phyloP scores from a whole-genome alignment of 2,329 filamentous ascomycete species.

The Neofusicoccum cordaticola region DNA sequence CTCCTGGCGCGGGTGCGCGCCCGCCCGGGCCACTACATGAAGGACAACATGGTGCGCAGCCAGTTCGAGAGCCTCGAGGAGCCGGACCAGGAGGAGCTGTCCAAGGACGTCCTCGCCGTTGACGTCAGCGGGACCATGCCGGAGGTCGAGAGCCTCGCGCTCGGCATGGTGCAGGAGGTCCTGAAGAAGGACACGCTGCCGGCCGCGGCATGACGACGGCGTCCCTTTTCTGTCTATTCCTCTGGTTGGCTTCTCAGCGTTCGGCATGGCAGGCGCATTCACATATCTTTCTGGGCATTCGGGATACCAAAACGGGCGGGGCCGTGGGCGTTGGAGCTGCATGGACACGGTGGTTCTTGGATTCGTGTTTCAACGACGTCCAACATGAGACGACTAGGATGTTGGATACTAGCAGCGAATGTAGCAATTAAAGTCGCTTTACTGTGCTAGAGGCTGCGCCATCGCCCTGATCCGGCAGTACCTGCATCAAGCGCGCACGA shows the following conservation, averaged over 20 bases:
- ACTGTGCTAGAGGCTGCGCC: neutral
- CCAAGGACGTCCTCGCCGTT: conserved; percentile 45
- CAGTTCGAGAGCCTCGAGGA: conserved; percentile 87
- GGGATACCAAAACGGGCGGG: conserved; percentile 9
- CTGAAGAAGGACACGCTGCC: conserved; percentile 23
- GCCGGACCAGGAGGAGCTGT: conserved; percentile 65
- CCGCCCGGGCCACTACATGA: conserved; percentile 90
- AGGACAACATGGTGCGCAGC: conserved; percentile 88
- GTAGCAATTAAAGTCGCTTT: conserved; percentile 8
- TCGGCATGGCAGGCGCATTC: conserved; percentile 10
- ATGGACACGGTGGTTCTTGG: neutral
- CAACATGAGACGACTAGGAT: neutral
- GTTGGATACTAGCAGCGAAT: neutral
- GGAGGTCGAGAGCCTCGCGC: conserved; percentile 42
- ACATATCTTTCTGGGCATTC: neutral
- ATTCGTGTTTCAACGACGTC: neutral
- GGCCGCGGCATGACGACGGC: conserved; percentile 3
- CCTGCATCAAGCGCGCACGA: neutral
- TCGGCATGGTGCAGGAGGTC: conserved; percentile 37
- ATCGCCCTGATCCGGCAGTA: neutral
- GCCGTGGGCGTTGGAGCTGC: neutral
- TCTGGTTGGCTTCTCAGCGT: neutral
- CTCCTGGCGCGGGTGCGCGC: conserved; percentile 72
- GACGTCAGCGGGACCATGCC: conserved; percentile 43
- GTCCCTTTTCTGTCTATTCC: neutral